Conservation (phyloP, 1,284 basidiomycete species). For the Boletellus sp. region DNA sequence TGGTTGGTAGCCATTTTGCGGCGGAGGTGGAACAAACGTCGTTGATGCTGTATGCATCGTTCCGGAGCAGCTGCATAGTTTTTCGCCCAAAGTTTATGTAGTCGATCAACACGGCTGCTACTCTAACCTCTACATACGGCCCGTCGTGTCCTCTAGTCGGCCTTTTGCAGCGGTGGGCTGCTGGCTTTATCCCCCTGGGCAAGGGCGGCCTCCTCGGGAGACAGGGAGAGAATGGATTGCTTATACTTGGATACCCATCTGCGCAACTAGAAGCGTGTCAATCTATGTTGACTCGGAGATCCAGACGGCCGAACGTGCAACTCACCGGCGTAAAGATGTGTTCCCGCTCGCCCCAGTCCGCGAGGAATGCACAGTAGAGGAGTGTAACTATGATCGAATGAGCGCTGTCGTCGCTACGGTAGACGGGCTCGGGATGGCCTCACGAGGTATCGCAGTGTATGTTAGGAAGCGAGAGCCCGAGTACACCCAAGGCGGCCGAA, state of each 20-base stretch:
- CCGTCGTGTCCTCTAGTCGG: neutral
- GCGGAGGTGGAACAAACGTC: constrained; percentile 21
- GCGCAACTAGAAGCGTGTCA: constrained; percentile 36
- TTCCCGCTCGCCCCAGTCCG: constrained; percentile 65
- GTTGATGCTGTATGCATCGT: constrained; percentile 31
- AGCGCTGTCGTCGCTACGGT: neutral
- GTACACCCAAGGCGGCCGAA: constrained; percentile 58
- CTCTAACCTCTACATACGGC: neutral
- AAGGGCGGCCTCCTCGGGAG: constrained; percentile 43
- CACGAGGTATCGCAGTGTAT: constrained; percentile 51
- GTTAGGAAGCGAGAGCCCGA: constrained; percentile 42
- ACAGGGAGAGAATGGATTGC: constrained; percentile 45
- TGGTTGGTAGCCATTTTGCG: constrained; percentile 31
- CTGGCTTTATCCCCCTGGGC: constrained; percentile 9
- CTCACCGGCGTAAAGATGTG: constrained; percentile 68
- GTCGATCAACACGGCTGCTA: neutral
- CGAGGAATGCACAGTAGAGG: constrained; percentile 58
- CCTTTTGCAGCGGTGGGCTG: neutral
- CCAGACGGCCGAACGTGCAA: constrained; percentile 8
- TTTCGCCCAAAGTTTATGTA: constrained; percentile 32
- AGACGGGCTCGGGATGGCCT: constrained; percentile 9
- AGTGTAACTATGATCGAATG: constrained; percentile 39
- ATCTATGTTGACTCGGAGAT: neutral
- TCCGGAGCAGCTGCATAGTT: constrained; percentile 36
- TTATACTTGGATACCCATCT: constrained; percentile 44